These are phyloP conservation scores for Apiotrichum sp. DNA, from an alignment of 1,284 basidiomycete species.

Conservation along the genomic window DNA sequence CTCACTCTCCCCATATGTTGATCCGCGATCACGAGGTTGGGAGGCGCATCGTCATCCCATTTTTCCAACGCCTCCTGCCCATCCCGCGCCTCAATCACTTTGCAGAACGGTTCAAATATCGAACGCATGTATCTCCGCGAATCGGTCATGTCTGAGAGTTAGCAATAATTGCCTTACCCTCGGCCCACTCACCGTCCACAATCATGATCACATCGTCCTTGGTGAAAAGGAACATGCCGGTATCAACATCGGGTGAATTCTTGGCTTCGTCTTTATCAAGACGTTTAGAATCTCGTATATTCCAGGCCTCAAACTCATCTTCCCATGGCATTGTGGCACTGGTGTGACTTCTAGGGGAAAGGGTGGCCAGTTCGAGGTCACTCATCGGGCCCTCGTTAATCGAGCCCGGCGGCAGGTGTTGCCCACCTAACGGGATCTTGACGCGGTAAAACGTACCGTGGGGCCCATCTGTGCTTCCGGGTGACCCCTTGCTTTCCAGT, in stretches of 20 bases:
- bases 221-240: slow-evolving; percentile 36
- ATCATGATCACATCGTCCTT: slow-evolving; percentile 40
- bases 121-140: slow-evolving; percentile 38
- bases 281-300: too few species aligned
- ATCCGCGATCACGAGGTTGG: slow-evolving; percentile 46
- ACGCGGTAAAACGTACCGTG: slow-evolving; percentile 21
- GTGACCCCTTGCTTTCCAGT: slow-evolving; percentile 36
- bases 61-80: slow-evolving; percentile 44
- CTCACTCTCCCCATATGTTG: slow-evolving; percentile 47
- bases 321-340: neutral
- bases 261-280: slow-evolving; percentile 23
- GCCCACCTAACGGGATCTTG: neutral
- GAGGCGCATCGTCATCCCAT: slow-evolving; percentile 19
- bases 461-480: slow-evolving; percentile 24
- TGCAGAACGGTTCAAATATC: slow-evolving; percentile 44
- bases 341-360: too few species aligned
- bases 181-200: slow-evolving; percentile 32
- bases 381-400: neutral
- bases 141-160: slow-evolving; percentile 25
- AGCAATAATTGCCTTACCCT: slow-evolving; percentile 8
- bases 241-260: slow-evolving; percentile 26
- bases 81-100: slow-evolving; percentile 45
- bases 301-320: neutral
- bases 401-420: neutral
- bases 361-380: too few species aligned